These are phyloP conservation scores for Athelia psychrophila DNA, from an alignment of 1,284 basidiomycete genomes.

Conservation along the genomic window DNA sequence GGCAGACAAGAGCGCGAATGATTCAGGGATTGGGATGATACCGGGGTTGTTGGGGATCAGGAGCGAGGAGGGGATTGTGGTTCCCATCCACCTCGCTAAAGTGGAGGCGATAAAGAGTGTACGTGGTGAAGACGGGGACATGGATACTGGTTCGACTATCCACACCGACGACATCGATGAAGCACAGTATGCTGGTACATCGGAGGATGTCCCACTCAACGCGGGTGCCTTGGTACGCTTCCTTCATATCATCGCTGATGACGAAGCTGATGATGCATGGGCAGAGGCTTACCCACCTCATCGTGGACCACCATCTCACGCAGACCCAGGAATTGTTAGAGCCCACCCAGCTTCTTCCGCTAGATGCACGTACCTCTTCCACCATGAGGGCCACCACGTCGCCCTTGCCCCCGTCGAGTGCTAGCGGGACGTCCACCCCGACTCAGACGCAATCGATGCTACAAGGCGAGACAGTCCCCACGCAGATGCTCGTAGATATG, in stretches of 20 bases:
- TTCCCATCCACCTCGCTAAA: slow-evolving; percentile 11
- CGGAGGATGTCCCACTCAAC: not conserved
- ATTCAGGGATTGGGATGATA: slow-evolving; percentile 12
- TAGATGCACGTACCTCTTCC: no score
- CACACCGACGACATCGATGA: not conserved
- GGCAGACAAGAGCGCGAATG: slow-evolving; percentile 7
- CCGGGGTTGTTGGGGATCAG: slow-evolving; percentile 28
- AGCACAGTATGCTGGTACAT: not conserved
- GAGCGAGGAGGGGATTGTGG: slow-evolving; percentile 26
- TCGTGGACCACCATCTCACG: not conserved
- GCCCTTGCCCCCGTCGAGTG: no score
- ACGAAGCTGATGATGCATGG: no score
- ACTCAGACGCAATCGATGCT: no score
- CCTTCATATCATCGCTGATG: not conserved
- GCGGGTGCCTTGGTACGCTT: not conserved
- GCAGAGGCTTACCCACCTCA: no score
- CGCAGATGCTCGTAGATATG: slow-evolving; percentile 40
- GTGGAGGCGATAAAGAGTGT: not conserved
- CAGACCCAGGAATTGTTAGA: not conserved
- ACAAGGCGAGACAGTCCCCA: slow-evolving; percentile 16
- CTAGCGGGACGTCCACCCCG: no score
- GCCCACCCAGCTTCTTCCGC: no score
- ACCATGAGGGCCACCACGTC: no score
- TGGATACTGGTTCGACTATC: not conserved
- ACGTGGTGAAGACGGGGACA: not conserved